phyloP scores from a whole-genome alignment of 1,284 basidiomycete genomes.

The Marasmius sp. region DNA sequence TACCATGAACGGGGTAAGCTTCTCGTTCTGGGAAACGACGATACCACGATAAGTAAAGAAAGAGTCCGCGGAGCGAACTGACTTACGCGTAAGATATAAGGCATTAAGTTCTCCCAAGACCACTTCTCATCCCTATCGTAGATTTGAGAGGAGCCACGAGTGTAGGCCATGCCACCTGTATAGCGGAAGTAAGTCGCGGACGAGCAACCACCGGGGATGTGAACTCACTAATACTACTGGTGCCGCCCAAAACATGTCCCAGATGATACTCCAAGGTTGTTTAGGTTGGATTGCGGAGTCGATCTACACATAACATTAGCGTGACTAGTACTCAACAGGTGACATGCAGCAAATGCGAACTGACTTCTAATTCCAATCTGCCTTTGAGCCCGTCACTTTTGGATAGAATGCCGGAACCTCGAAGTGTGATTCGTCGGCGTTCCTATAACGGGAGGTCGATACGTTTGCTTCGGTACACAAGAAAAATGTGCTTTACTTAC shows the following conservation, averaged over 20 bases:
- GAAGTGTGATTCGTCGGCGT: background rate
- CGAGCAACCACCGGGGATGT: background rate
- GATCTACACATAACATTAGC: background rate
- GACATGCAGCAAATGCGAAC: background rate
- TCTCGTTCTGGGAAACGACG: background rate
- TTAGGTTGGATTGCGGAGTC: conserved; percentile 1
- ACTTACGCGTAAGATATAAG: conserved; percentile 1
- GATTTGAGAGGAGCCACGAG: background rate
- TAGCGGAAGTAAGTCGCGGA: background rate
- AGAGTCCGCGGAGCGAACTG: background rate
- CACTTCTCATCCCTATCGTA: conserved; percentile 1
- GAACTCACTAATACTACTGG: conserved; percentile 6
- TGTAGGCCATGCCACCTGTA: conserved; percentile 1
- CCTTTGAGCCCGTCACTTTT: background rate
- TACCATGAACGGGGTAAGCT: background rate
- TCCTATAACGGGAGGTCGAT: background rate
- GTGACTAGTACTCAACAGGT: background rate
- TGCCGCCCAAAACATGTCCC: conserved; percentile 8
- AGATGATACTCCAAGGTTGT: background rate
- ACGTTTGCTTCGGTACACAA: background rate
- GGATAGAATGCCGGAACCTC: background rate
- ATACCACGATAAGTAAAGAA: background rate
- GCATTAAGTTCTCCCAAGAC: conserved; percentile 2
- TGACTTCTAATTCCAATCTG: background rate
- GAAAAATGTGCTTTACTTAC: background rate